A percentile compares a stretch with the other conserved stretches of the same genome.
phyloP scores from a whole-genome alignment of 768 basidiomycete genomes.

The Leccinum sublutescens region DNA sequence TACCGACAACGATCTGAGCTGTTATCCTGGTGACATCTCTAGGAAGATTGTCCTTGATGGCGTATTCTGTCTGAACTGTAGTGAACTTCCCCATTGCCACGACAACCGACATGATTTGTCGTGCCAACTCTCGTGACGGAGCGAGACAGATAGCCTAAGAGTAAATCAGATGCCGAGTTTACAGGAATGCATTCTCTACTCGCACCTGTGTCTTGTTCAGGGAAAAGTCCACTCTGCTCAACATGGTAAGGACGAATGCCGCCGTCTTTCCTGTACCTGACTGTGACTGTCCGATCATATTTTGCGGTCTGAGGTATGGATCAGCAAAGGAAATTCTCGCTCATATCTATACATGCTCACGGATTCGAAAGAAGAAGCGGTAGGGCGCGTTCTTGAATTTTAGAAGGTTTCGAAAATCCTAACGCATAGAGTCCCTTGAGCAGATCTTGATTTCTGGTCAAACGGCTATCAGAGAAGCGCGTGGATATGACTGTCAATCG shows the following conservation, averaged over 20 bases:
- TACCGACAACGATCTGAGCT: constrained; percentile 92
- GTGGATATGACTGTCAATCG: background rate
- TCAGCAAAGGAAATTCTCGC: constrained; percentile 1
- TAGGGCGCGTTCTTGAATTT: constrained; percentile 96
- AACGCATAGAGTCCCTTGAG: constrained; percentile 93
- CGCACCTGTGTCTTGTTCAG: constrained; percentile 80
- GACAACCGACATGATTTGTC: constrained; percentile 96
- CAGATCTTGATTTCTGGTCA: constrained; percentile 75
- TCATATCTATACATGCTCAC: constrained; percentile 44
- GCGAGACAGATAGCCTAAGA: constrained; percentile 92
- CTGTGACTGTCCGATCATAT: constrained; percentile 99
- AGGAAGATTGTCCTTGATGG: constrained; percentile 85
- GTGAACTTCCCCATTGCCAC: constrained; percentile 95
- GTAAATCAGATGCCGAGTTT: constrained; percentile 2
- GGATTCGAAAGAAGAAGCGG: constrained; percentile 89
- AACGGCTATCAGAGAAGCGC: constrained; percentile 6
- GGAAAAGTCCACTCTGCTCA: constrained; percentile 86
- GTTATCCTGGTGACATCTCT: constrained; percentile 64
- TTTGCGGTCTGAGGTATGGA: constrained; percentile 68
- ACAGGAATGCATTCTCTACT: background rate
- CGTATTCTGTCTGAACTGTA: constrained; percentile 88
- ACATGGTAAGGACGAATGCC: constrained; percentile 96
- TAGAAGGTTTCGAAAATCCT: constrained; percentile 97
- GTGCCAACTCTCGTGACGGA: constrained; percentile 93
- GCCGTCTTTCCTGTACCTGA: constrained; percentile 99